Evolutionary conservation across 2,329 filamentous ascomycete species (phyloP).

Genomic region (Colletotrichum salicis): DNA sequence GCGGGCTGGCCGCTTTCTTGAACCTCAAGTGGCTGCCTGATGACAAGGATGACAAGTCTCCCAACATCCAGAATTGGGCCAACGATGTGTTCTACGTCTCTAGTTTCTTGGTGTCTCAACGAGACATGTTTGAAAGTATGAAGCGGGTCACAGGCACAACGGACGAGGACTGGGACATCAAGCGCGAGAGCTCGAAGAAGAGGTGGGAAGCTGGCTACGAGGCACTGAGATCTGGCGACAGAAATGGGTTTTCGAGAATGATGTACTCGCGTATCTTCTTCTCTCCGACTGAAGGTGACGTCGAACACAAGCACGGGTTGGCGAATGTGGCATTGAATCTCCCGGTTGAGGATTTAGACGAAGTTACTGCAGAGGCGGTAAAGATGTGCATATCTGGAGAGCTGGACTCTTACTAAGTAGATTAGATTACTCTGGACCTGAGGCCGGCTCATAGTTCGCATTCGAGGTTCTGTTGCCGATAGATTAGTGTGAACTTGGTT

Average conservation of each 20-base stretch:
- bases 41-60: slow-evolving; percentile 29
- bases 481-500: no score
- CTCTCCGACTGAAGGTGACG: slow-evolving; percentile 52
- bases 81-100: slow-evolving; percentile 63
- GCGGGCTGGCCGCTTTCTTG: slow-evolving; percentile 49
- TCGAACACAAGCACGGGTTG: slow-evolving; percentile 48
- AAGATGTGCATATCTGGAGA: slow-evolving; percentile 44
- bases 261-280: slow-evolving; percentile 69
- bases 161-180: slow-evolving; percentile 70
- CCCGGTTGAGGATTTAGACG: slow-evolving; percentile 68
- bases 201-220: slow-evolving; percentile 60
- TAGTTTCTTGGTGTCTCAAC: slow-evolving; percentile 69
- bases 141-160: slow-evolving; percentile 67
- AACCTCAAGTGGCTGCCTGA: slow-evolving; percentile 45
- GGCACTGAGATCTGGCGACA: slow-evolving; percentile 52
- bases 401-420: background rate
- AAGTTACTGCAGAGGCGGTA: slow-evolving; percentile 61
- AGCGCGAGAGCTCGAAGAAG: slow-evolving; percentile 55
- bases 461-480: no score
- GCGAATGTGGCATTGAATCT: slow-evolving; percentile 66
- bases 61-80: slow-evolving; percentile 42
- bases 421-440: no score
- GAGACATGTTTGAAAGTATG: slow-evolving; percentile 72
- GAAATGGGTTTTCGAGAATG: slow-evolving; percentile 55
- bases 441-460: no score